Conservation (phyloP, 352 stramenopile species). For the Pythium dissimile region DNA sequence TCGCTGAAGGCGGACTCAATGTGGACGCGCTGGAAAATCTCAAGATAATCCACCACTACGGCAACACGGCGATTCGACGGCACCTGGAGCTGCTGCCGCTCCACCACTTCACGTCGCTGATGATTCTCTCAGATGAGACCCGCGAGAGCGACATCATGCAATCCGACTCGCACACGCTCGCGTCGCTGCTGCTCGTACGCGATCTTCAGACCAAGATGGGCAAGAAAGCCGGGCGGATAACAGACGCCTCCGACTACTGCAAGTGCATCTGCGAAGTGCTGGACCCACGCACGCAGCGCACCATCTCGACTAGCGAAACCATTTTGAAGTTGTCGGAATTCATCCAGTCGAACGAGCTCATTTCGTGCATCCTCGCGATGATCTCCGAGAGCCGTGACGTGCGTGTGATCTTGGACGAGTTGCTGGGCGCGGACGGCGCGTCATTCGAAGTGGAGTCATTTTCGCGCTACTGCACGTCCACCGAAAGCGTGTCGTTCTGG, state of each 20-base stretch:
- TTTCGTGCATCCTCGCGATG: constrained; percentile 85
- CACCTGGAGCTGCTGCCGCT: constrained; percentile 63
- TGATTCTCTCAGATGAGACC: constrained; percentile 77
- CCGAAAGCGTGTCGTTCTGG: constrained; percentile 72
- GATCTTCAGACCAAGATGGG: constrained; percentile 49
- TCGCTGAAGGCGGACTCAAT: constrained; percentile 60
- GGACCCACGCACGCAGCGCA: constrained; percentile 80
- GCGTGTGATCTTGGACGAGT: constrained; percentile 71
- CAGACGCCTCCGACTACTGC: constrained; percentile 31
- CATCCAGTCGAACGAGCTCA: constrained; percentile 87
- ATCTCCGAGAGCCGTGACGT: constrained; percentile 86
- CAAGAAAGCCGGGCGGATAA: constrained; percentile 2
- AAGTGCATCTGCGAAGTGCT: constrained; percentile 87
- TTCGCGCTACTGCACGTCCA: constrained; percentile 46
- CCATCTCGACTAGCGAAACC: constrained; percentile 67
- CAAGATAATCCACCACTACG: constrained; percentile 58
- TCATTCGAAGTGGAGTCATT: constrained; percentile 75
- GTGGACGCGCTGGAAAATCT: constrained; percentile 49
- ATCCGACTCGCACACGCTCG: constrained; percentile 85
- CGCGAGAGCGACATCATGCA: constrained; percentile 79
- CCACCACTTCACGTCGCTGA: constrained; percentile 71
- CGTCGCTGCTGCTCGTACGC: constrained; percentile 80
- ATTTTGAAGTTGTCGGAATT: constrained; percentile 82
- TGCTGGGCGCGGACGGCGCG: constrained; percentile 62
- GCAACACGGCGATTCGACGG: constrained; percentile 77